Base-by-base conservation (phyloP, 352 stramenopile species). In the Phytophthora pini region DNA sequence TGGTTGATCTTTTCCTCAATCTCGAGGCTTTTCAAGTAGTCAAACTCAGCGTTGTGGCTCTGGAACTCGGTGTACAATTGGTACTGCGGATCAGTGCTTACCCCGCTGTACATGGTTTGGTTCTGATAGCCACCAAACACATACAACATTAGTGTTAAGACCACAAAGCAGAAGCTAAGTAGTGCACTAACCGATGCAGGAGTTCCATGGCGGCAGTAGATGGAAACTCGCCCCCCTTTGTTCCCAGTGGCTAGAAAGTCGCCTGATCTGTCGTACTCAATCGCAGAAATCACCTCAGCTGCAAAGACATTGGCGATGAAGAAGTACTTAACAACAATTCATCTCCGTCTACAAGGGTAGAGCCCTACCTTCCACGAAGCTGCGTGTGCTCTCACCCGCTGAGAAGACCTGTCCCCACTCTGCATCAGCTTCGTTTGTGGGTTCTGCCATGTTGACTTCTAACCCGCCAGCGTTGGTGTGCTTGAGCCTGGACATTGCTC, bases 1-100 rank as follows among this genome's bases (percentile, higher is more conserved):
- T 98, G 83, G 74, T 99, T 99, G 70, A 99, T 98, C 62, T 98
- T 98, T 68, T 98, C 95, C 65, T 99, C 95, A 62, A 99, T 99
- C 60, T 99, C 96, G 5, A 99, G 82, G 60, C 89, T 98, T 72
- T 98, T 99, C 41, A 99, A 79, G 80, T 98, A 99, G 77, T 99
- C 96, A 64, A 99, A 99, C 73, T 99, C 96, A n/a, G 92, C 78
- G 36, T 97, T 97, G 77, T 99, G 96, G 71, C 92, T 98, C 78
- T 98, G 93, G 63, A 95, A 98, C 67, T 97, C 97, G n/a, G 90
- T 90, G 78, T 97, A 98, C 53, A 90, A 61, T 6, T 79, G 59
- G 53, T 91, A 90, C 55, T 80, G 76, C 22, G 80, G 60, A 36
- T 79, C 66, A 31, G 65, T 73, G 10, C 13, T 61, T 22, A 59